A percentile compares a stretch with the other conserved stretches of the same genome.
Evolutionary conservation across 2,329 filamentous ascomycete genomes (phyloP).

Genomic region (Neonectria ditissima): DNA sequence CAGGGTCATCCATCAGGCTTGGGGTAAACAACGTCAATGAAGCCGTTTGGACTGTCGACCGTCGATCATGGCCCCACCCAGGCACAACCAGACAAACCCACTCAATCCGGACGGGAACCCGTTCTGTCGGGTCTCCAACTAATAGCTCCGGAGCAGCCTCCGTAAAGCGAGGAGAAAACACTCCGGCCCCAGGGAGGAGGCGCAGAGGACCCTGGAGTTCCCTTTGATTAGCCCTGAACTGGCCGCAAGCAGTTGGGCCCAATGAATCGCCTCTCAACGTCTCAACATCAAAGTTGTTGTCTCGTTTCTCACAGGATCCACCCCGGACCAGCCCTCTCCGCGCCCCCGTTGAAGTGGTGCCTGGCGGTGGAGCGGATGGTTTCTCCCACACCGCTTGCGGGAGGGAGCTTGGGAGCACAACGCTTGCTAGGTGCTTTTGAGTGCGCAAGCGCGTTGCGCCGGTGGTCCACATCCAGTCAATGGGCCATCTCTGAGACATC

Average conservation of each 20-base stretch:
- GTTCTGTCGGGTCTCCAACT: constrained; percentile 19
- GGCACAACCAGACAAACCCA: constrained; percentile 10
- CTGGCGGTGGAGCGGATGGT: constrained; percentile 20
- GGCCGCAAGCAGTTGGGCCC: constrained; percentile 7
- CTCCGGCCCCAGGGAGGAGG: constrained; percentile 28
- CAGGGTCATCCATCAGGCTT: neutral
- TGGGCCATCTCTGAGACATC: neutral
- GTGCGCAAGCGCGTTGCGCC: neutral
- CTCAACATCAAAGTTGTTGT: neutral
- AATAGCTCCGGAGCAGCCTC: neutral
- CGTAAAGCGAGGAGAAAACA: constrained; percentile 37
- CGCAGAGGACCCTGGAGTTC: constrained; percentile 21
- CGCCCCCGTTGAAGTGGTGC: constrained; percentile 22
- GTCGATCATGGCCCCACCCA: constrained; percentile 31
- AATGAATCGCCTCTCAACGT: constrained; percentile 3
- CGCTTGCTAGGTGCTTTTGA: constrained; percentile 12
- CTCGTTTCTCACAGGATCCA: constrained; percentile 18
- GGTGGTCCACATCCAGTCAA: constrained; percentile 8
- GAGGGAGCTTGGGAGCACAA: constrained; percentile 10
- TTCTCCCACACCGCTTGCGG: constrained; percentile 36
- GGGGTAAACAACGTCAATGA: constrained; percentile 43
- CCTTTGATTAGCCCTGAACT: constrained; percentile 4
- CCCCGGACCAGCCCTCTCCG: constrained; percentile 40
- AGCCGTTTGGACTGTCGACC: constrained; percentile 29
- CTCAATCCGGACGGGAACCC: constrained; percentile 23